Base-by-base conservation (phyloP, 2,329 filamentous ascomycete species). In the Tolypocladium inflatum region DNA sequence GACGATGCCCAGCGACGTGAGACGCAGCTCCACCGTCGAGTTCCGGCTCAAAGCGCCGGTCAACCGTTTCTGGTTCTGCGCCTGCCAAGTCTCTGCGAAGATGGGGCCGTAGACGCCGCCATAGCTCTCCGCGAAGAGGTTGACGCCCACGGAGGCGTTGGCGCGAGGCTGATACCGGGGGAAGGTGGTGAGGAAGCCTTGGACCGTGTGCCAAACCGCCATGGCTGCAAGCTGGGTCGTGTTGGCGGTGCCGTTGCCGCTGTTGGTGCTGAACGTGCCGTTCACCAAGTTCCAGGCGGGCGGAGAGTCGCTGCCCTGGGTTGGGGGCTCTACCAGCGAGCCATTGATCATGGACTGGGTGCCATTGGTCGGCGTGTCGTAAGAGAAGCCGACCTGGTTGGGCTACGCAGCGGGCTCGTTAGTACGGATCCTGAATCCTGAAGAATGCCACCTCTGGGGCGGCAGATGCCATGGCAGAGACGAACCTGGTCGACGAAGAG, bases 111-210 rank as follows among this genome's bases (percentile, higher is more conserved):
- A 91, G 58, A 84, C 81, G 15, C 88, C 88, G 39, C 86, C 83
- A 68, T 89, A 87, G 69, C 83, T 87, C 68, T 90, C 86, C 1
- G 85, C 80, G 61, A 88, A 89, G 5, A 90, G 72, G 63, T 85
- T 85, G 56, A 90, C 77, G 6, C 82, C 82, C 21, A 84, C 65
- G 0, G 78, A 72, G 43, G 76, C 71, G 61, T 76, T 74, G 39
- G 70, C 68, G 5, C 78, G 74, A 4, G 80, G 81, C 41, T 80
- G 79, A 63, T 85, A 83, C 61, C 82, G 75, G 0, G 84, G 83
- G 59, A 86, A 86, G 1, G 76, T 73, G 17, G 73, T 75, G 59
- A 89, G 62, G 68, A 85, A 86, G 30, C 77, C 80, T 63, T 87
- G 84, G 37, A 87, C 65, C 67, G 87, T 81, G 64, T 88, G 84